These are phyloP conservation scores for Suillus subalutaceus DNA, from an alignment of 768 basidiomycete genomes.

Conservation along the genomic window DNA sequence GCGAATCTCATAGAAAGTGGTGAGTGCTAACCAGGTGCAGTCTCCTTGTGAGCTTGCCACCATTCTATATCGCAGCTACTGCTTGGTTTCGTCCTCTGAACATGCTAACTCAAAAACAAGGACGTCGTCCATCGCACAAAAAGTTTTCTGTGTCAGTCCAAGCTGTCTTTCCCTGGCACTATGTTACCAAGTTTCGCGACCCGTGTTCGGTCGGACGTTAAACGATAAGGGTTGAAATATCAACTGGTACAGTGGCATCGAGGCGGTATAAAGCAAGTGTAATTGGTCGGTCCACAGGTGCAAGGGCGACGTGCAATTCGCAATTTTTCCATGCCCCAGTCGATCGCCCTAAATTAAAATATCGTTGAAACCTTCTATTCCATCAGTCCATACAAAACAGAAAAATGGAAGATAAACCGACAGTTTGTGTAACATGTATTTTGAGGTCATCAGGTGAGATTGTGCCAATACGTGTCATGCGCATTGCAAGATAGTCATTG, in stretches of 20 bases:
- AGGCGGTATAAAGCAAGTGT: neutral
- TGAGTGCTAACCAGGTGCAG: too few species aligned
- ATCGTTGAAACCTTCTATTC: neutral
- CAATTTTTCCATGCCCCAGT: slow-evolving; percentile 5
- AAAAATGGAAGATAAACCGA: neutral
- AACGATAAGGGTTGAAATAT: neutral
- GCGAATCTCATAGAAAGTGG: neutral
- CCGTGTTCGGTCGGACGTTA: neutral
- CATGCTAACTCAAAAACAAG: neutral
- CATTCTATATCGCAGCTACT: neutral
- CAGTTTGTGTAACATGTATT: neutral
- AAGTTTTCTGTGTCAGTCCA: slow-evolving; percentile 1
- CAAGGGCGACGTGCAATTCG: neutral
- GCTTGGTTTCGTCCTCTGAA: neutral
- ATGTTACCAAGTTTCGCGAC: neutral
- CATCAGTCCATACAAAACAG: neutral
- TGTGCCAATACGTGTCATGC: neutral
- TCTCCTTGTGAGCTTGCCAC: neutral
- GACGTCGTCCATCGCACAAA: slow-evolving; percentile 1
- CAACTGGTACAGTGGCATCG: neutral
- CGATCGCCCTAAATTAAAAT: slow-evolving; percentile 1
- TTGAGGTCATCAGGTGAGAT: neutral
- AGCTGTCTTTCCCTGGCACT: neutral
- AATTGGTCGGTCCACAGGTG: neutral
- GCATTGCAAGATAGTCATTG: slow-evolving; percentile 3